phyloP scores from a whole-genome alignment of 306 rosid species.

The Benincasa hispida region DNA sequence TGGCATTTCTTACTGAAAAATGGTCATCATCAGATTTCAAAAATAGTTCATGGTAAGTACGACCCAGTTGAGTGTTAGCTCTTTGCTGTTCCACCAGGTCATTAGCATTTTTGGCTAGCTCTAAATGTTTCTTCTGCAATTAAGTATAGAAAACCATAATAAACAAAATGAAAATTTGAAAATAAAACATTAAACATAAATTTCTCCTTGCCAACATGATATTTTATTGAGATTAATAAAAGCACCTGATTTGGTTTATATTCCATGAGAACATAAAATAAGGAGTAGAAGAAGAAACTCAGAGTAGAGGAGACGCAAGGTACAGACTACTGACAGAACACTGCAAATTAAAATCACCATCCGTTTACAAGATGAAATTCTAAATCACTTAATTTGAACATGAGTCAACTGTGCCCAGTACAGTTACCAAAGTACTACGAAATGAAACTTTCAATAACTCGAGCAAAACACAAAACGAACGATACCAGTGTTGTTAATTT shows the following conservation, averaged over 20 bases:
- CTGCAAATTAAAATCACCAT: not conserved
- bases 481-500: not conserved
- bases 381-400: not conserved
- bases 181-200: not conserved
- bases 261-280: not conserved
- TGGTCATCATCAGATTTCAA: constrained; percentile 48
- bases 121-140: constrained; percentile 63
- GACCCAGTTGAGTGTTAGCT: constrained; percentile 86
- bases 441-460: not conserved
- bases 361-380: not conserved
- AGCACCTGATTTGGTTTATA: not conserved
- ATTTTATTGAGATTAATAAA: not conserved
- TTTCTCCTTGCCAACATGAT: not conserved
- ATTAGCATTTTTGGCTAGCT: constrained; percentile 54
- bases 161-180: not conserved
- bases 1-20: constrained; percentile 46
- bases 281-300: not conserved
- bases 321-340: not conserved
- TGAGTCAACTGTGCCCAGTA: not conserved
- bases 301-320: not conserved
- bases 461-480: not conserved
- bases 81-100: constrained; percentile 79
- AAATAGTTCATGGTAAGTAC: constrained; percentile 60
- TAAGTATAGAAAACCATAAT: not conserved
- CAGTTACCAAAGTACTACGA: not conserved